Evolutionary conservation across 148 eudicot genomes (phyloP), one percentile per base, ranked within the genome.

Genomic region (Selenicereus undatus): DNA sequence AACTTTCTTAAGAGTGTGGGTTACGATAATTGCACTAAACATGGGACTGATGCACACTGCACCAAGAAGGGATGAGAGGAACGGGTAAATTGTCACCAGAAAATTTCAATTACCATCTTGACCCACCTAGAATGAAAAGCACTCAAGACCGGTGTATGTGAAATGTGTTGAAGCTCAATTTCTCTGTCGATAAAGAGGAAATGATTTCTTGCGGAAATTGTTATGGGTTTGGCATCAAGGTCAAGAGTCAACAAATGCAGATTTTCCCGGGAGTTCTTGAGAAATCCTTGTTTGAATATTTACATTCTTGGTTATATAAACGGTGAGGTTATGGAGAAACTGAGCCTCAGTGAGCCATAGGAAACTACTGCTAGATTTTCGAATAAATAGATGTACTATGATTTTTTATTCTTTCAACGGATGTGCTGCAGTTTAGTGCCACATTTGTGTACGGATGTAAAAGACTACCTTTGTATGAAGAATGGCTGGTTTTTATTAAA

Each of bases 11-110:
- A 78, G 71, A 88, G 80, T 36, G 87, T 93, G 64, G 97, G 99
- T 72, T 96, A 93, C 69, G 68, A 83, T 29, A 87, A 93, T 74
- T 96, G 99, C 87, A 89, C 90, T 32, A 87, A 87, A 78, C 93
- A 91, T 58, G 97, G 93, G 65, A 93, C 99, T 12, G 99, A 96
- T 86, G 98, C 98, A 56, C 99, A 96, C 81, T 93, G 98, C 85
- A 86, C 89, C 42, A 96, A 96, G 82, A 87, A 87, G 52, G 83
- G 79, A 54, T 89, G 79, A 35, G 30, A 60, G n/a, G 73, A 75
- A 71, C 50, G 60, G 24, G 3, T 27, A 32, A 56, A 9, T n/a
- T 60, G 66, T 69, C 26, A 73, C 48, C 79, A 36, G 45, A 43
- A 73, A 22, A 20, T n/a, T 12, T 10, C 71, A 70, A 69, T 76